phyloP scores from a whole-genome alignment of 257 asterid species.

The Solanum bukasovii region DNA sequence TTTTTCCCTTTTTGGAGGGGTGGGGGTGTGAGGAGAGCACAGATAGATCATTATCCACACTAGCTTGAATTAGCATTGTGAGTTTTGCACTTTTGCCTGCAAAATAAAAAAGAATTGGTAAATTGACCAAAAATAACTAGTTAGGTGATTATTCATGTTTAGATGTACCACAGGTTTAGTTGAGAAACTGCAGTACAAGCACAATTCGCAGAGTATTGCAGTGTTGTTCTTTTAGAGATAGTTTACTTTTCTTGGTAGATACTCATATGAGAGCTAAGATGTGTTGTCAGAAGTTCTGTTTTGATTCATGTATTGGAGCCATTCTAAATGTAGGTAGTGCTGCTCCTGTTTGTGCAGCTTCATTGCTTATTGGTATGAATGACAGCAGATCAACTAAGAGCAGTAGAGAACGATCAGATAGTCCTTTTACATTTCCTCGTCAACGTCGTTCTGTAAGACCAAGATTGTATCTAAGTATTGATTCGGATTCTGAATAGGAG shows the following conservation, averaged over 20 bases:
- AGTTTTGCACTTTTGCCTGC: background rate
- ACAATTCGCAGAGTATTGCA: background rate
- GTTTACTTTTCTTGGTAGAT: background rate
- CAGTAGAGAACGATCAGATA: conserved; percentile 66
- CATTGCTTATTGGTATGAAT: conserved; percentile 52
- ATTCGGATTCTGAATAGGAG: conserved; percentile 74
- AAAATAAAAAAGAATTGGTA: background rate
- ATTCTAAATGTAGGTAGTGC: background rate
- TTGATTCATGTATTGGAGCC: background rate
- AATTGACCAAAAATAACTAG: background rate
- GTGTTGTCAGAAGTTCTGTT: background rate
- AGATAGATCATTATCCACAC: background rate
- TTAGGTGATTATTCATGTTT: background rate
- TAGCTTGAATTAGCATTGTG: background rate
- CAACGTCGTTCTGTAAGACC: conserved; percentile 94
- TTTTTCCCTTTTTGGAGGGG: background rate
- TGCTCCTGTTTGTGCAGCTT: conserved; percentile 38
- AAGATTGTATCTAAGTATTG: conserved; percentile 58
- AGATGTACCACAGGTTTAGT: background rate
- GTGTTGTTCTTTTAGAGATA: background rate
- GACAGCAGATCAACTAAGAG: conserved; percentile 41
- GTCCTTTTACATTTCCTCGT: conserved; percentile 77
- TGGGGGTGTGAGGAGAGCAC: background rate
- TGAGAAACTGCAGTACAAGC: background rate
- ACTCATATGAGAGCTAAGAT: background rate